phyloP scores from a whole-genome alignment of 129 eudicot species.

The Flaveria ramosissima region DNA sequence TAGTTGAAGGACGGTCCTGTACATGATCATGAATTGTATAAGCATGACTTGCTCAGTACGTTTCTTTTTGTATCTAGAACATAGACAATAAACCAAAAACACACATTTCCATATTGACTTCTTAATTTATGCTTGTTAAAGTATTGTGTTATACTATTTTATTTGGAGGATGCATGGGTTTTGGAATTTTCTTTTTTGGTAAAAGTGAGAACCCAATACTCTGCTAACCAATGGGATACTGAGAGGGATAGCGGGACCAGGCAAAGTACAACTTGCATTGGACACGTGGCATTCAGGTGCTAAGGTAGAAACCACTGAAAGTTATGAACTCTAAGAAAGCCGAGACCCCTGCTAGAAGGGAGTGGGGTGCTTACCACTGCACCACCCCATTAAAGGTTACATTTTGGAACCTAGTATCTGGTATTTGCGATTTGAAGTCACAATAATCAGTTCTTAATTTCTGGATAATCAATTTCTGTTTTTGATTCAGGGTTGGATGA shows the following conservation, averaged over 20 bases:
- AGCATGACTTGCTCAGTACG: no score
- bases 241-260: neutral
- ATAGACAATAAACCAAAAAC: neutral
- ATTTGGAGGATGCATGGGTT: neutral
- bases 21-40: neutral
- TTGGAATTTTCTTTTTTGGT: neutral
- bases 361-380: no score
- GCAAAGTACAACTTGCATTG: neutral
- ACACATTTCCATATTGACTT: neutral
- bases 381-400: neutral
- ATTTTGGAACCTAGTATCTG: neutral
- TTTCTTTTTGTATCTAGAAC: neutral
- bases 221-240: no score
- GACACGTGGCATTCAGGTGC: neutral
- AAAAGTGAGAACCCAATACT: neutral
- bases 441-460: neutral
- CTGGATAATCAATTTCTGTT: neutral
- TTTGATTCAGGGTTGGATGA: neutral
- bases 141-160: neutral
- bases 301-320: neutral
- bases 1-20: conserved; percentile 74
- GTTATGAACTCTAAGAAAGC: neutral
- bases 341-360: no score
- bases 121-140: neutral
- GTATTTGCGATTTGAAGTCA: neutral